Evolutionary conservation across 305 asterid species (phyloP).

Genomic region (Fraxinus velutina): DNA sequence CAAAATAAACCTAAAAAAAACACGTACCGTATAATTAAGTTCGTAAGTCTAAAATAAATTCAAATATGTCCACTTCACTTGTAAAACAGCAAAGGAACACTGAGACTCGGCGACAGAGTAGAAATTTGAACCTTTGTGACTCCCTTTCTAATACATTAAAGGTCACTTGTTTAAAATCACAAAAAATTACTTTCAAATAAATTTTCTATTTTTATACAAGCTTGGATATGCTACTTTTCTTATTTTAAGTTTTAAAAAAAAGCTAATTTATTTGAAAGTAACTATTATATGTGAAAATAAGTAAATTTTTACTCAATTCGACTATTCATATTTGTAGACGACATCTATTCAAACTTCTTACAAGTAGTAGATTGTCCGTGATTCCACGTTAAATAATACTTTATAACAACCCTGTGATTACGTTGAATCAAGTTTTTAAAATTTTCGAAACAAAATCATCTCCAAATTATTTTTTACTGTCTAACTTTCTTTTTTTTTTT

Average conservation of each 20-base stretch:
- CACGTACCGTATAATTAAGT: neutral
- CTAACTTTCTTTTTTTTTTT: no score
- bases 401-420: no score
- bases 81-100: no score
- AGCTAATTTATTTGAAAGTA: neutral
- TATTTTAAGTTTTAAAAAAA: no score
- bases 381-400: neutral
- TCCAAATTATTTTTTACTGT: no score
- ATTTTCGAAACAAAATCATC: no score
- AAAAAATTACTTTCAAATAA: no score
- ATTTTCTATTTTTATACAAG: neutral
- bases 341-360: neutral
- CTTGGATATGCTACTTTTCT: neutral
- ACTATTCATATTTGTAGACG: neutral
- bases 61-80: neutral
- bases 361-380: neutral
- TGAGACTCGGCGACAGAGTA: neutral
- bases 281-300: neutral
- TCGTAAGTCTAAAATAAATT: neutral
- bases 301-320: neutral
- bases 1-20: neutral
- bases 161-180: no score
- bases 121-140: neutral
- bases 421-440: no score
- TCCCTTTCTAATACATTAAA: neutral